These are phyloP conservation scores for Tricholoma saponaceum DNA, from an alignment of 768 basidiomycete species.

Conservation along the genomic window DNA sequence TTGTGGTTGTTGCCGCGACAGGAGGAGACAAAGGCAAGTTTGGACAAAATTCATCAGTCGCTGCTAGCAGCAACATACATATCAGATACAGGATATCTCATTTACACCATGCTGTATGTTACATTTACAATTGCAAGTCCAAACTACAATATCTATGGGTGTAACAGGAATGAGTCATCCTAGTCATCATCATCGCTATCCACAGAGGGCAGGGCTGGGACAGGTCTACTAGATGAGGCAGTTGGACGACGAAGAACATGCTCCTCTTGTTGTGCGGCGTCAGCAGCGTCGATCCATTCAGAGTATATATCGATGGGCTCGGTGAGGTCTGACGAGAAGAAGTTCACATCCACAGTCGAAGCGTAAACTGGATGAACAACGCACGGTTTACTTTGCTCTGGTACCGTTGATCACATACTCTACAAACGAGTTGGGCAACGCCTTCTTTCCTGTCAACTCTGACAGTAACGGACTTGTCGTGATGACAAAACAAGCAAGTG, in stretches of 20 bases:
- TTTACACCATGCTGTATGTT: slow-evolving; percentile 11
- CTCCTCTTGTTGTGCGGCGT: slow-evolving; percentile 70
- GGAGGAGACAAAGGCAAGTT: slow-evolving; percentile 4
- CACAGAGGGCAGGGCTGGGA: slow-evolving; percentile 34
- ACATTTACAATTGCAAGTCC: slow-evolving; percentile 12
- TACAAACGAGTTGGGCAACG: slow-evolving; percentile 74
- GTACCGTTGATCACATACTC: slow-evolving; percentile 82
- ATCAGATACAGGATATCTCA: neutral
- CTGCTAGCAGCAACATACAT: neutral
- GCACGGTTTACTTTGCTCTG: slow-evolving; percentile 85
- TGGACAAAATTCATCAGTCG: neutral
- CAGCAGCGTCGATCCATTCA: slow-evolving; percentile 88
- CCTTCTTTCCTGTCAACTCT: slow-evolving; percentile 84
- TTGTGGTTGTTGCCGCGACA: slow-evolving; percentile 25
- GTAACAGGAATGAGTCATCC: slow-evolving; percentile 4
- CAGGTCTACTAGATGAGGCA: slow-evolving; percentile 57
- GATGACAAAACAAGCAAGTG: slow-evolving; percentile 86
- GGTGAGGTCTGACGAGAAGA: slow-evolving; percentile 58
- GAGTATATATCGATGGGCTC: slow-evolving; percentile 89
- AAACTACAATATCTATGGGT: slow-evolving; percentile 9
- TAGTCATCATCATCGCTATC: slow-evolving; percentile 49
- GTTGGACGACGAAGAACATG: slow-evolving; percentile 48
- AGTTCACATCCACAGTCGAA: slow-evolving; percentile 1
- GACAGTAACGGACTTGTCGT: slow-evolving; percentile 85
- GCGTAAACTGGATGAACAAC: slow-evolving; percentile 20